Evolutionary conservation across 129 eudicot species (phyloP).

Genomic region (Lonicera japonica): DNA sequence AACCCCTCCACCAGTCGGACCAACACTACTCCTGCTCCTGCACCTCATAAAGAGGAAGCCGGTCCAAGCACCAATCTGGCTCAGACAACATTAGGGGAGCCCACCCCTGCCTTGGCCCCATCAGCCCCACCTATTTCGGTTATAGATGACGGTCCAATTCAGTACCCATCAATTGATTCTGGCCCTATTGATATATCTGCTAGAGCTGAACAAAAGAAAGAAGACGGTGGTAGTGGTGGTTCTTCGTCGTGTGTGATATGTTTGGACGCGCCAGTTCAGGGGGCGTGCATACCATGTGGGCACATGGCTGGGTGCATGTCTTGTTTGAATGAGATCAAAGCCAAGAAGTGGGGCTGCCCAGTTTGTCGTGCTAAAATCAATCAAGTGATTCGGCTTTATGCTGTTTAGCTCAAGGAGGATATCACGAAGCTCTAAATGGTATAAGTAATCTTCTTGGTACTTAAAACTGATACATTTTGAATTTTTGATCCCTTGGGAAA

Average conservation of each 20-base stretch:
- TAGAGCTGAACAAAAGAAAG: conserved; percentile 25
- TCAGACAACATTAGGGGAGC: conserved; percentile 24
- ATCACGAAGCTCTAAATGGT: conserved; percentile 9
- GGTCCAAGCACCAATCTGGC: conserved; percentile 29
- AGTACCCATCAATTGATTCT: conserved; percentile 69
- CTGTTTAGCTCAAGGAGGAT: conserved; percentile 43
- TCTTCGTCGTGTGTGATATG: conserved; percentile 83
- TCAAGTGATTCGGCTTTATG: conserved; percentile 74
- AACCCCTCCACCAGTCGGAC: conserved; percentile 27
- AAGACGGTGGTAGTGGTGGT: conserved; percentile 20
- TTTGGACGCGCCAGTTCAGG: conserved; percentile 91
- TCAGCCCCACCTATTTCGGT: conserved; percentile 59
- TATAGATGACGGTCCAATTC: conserved; percentile 64
- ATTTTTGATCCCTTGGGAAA: no score
- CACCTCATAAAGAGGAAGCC: conserved; percentile 26
- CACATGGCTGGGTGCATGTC: conserved; percentile 99
- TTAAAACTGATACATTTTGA: background rate
- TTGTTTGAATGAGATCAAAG: conserved; percentile 75
- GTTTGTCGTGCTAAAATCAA: conserved; percentile 85
- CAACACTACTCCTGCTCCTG: conserved; percentile 11
- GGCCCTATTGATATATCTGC: conserved; percentile 27
- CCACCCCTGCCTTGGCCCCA: conserved; percentile 16
- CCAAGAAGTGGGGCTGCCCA: conserved; percentile 95
- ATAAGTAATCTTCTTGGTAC: conserved; percentile 16
- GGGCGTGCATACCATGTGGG: conserved; percentile 96